Conservation (phyloP, 805 yeast species). For the Candida xiaguanensis region DNA sequence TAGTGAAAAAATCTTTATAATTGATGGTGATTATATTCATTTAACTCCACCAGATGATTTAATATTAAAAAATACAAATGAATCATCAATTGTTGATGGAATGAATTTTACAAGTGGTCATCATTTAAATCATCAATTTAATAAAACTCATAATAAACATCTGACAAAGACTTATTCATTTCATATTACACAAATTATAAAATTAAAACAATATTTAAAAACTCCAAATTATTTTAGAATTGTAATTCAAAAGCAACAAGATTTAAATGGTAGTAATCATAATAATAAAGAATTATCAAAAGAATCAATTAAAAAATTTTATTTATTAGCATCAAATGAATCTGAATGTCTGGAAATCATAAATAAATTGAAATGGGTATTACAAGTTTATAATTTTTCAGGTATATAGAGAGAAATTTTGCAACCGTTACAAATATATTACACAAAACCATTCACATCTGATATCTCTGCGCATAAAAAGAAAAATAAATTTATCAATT, state of each 20-base stretch:
- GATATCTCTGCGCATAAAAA: constrained; percentile 6
- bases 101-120: constrained; percentile 9
- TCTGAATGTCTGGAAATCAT: constrained; percentile 72
- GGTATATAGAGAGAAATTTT: constrained; percentile 3
- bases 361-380: constrained; percentile 56
- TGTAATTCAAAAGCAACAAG: constrained; percentile 46
- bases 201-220: constrained; percentile 70
- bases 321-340: constrained; percentile 68
- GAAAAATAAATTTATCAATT: background rate
- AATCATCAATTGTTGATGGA: constrained; percentile 3
- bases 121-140: constrained; percentile 28
- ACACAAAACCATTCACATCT: background rate
- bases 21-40: constrained; percentile 93
- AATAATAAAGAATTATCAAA: constrained; percentile 41
- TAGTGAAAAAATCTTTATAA: constrained; percentile 76
- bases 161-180: constrained; percentile 80
- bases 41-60: constrained; percentile 81
- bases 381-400: constrained; percentile 47
- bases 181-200: constrained; percentile 73
- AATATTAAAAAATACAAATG: constrained; percentile 19
- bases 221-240: constrained; percentile 79
- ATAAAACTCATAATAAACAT: constrained; percentile 55
- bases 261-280: constrained; percentile 9
- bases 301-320: constrained; percentile 75
- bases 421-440: too few species aligned